Base-by-base conservation (phyloP, 2,329 filamentous ascomycete species). In the Aspergillus melleus region DNA sequence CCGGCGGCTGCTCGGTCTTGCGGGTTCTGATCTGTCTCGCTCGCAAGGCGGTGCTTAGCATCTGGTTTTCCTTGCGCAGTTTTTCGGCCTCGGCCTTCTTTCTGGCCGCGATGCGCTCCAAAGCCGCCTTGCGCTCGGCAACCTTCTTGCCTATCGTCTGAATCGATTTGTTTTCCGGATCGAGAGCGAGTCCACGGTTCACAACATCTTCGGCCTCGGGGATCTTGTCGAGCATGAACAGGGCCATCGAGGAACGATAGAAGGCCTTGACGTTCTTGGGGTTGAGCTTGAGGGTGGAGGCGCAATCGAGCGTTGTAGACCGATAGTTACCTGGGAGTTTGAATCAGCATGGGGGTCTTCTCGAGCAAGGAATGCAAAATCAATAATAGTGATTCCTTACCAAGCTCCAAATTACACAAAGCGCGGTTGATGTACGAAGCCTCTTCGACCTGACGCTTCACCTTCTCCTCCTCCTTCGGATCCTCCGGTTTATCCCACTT, bases 381-480 rank as follows among this genome's bases (percentile, higher is more conserved):
- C n/a, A n/a, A n/a, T n/a, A n/a, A n/a, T n/a, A n/a, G n/a, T n/a
- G n/a, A n/a, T 11, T 22, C 1, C 80, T 64, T 82, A 88, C 87
- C 86, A 65, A 97, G 83, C 75, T 92, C 89, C 62, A 99, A 82
- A 74, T 98, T 90, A 77, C 92, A 96, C 29, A 96, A 87, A 0
- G 94, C 93, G 61, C 95, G 88, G 77, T 99, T 99, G 63, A 90
- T 86, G 74, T 93, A 88, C 61, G 92, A 88, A 1, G 87, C 84
- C 77, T 96, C 92, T 58, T 93, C 85, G 53, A 90, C 81, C 58
- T 81, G 78, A 50, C 80, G 82, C 76, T 94, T 86, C 67, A 85
- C 80, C 59, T 80, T 81, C 66, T 88, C 84, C 46, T 87, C 88
- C 54, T 86, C 84, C 55, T 82, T 78, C 10, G 70, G 63, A 66